Base-by-base conservation (phyloP, 768 basidiomycete species). In the Tulasnella sp. region DNA sequence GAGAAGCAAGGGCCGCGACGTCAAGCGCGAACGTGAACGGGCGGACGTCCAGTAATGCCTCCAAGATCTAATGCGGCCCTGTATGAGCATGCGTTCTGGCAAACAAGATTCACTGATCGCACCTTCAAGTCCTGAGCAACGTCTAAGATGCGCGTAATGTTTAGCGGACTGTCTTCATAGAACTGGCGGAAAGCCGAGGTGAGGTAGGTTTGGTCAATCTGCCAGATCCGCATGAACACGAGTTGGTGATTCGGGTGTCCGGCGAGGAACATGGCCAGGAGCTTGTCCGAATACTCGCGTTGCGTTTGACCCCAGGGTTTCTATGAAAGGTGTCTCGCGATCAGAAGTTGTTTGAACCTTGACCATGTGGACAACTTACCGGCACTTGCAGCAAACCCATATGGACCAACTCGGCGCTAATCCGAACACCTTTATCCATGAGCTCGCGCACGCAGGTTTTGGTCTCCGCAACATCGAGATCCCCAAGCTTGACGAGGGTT, bases 191-290 rank as follows among this genome's bases (percentile, higher is more conserved):
- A 91, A 7, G 94, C 93, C 71, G 89, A 86, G 5, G 94, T 89
- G 67, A 98, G 86, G 79, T 95, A 92, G 0, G 88, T 83, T 0
- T 91, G 92, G 77, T 94, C 88, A 52, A 92, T 90, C 77, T 95
- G 92, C 91, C 93, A 95, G 71, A 99, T 88, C 64, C 94, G 87
- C 88, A 96, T 94, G 82, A 98, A 98, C 72, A 98, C 95, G 11
- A 99, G 86, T 76, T 97, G 94, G 77, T 97, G 94, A 76, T 95
- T 95, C 8, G 95, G 94, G 77, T 95, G 92, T 17, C 94, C 92
- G 22, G 89, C 89, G 47, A 98, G 84, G 82, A 98, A 98, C 88
- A 94, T 91, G 41, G 88, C 85, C 66, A 98, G 83, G 16, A 98
- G 83, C 75, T 90, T 90, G 72, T 89, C 87, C 1, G 92, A 88